Evolutionary conservation across 2,329 filamentous ascomycete species (phyloP).

Genomic region (Fusarium nodosum): DNA sequence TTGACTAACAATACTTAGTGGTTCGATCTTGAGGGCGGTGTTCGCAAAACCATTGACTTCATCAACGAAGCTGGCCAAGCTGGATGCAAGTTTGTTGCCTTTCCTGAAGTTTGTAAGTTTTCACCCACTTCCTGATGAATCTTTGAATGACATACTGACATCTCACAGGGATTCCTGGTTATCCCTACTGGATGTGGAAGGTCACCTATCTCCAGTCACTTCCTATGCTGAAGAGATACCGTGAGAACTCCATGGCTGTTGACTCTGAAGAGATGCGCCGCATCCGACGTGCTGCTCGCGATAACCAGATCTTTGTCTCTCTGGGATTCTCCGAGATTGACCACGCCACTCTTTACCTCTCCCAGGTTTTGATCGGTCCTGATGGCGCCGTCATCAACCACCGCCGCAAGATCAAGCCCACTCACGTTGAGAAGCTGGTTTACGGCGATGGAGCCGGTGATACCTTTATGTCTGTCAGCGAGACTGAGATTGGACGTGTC

Average conservation of each 20-base stretch:
- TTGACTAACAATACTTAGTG: conserved; percentile 53
- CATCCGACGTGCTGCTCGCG: conserved; percentile 58
- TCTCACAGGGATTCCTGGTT: conserved; percentile 62
- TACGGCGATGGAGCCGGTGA: conserved; percentile 71
- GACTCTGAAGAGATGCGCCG: conserved; percentile 60
- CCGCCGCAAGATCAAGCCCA: conserved; percentile 66
- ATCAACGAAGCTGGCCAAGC: conserved; percentile 68
- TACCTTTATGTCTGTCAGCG: conserved; percentile 62
- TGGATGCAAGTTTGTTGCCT: conserved; percentile 67
- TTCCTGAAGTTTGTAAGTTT: conserved; percentile 62
- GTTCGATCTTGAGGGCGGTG: conserved; percentile 68
- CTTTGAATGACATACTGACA: rapidly evolving
- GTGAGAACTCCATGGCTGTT: conserved; percentile 56
- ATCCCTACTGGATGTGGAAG: conserved; percentile 61
- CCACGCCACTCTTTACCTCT: conserved; percentile 61
- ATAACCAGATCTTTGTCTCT: conserved; percentile 61
- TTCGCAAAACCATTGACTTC: conserved; percentile 69
- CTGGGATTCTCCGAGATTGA: conserved; percentile 65
- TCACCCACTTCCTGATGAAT: rapidly evolving
- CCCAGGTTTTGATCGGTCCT: conserved; percentile 66
- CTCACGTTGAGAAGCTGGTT: conserved; percentile 61
- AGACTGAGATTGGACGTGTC: conserved; percentile 64
- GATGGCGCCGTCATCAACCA: conserved; percentile 61
- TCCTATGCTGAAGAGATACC: conserved; percentile 53
- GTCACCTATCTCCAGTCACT: conserved; percentile 52